Conservation (phyloP, 805 yeast genomes). For the Tetrapisispora fleetii region DNA sequence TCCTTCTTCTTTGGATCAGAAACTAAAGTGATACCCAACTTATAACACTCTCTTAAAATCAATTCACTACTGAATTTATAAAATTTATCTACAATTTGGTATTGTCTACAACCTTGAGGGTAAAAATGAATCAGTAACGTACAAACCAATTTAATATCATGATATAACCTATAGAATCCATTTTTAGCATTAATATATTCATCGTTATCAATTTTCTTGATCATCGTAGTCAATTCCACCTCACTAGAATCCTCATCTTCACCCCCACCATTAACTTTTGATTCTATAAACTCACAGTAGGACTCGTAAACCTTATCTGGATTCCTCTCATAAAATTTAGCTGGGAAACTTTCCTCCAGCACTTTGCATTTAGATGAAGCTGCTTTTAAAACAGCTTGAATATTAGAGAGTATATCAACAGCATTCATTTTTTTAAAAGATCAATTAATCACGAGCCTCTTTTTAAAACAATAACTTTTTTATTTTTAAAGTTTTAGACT, state of each 20-base stretch:
- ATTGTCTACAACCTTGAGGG: constrained; percentile 40
- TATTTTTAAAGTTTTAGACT: no score
- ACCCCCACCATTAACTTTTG: constrained; percentile 15
- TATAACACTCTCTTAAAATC: constrained; percentile 49
- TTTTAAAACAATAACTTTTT: no score
- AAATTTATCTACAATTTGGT: constrained; percentile 49
- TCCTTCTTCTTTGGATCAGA: not conserved
- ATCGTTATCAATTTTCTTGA: constrained; percentile 30
- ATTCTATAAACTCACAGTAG: constrained; percentile 30
- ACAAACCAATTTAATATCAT: constrained; percentile 54
- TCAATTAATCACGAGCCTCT: not conserved
- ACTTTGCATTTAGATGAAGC: constrained; percentile 27
- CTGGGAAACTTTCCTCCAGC: constrained; percentile 34
- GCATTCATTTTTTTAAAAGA: constrained; percentile 2
- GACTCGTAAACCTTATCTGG: constrained; percentile 37
- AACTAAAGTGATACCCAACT: constrained; percentile 30
- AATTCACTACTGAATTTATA: constrained; percentile 55
- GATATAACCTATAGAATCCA: constrained; percentile 48
- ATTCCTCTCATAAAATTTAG: constrained; percentile 36
- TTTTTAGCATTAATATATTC: constrained; percentile 31
- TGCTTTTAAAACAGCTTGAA: constrained; percentile 15
- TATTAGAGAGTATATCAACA: constrained; percentile 8
- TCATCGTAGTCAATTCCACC: constrained; percentile 32
- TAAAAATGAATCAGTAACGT: constrained; percentile 38
- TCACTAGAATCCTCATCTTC: constrained; percentile 9